A percentile compares a stretch with the other conserved stretches of the same genome.
Conservation (phyloP, 305 asterid genomes). For the Solanum aculeatissimum region DNA sequence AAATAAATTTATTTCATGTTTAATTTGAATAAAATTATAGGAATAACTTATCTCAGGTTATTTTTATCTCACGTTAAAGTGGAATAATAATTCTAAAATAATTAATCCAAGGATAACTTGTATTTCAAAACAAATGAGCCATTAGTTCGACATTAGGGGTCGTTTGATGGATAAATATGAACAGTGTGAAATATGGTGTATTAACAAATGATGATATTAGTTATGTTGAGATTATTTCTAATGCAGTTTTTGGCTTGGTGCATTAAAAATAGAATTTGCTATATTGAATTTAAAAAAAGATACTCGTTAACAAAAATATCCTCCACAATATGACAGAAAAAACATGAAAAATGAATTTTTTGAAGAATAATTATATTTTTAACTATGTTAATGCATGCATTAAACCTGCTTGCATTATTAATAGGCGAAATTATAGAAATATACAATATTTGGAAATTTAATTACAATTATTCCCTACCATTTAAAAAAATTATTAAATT, state of each 20-base stretch:
- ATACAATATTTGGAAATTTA: too few species aligned
- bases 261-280: background rate
- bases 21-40: too few species aligned
- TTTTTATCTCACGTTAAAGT: too few species aligned
- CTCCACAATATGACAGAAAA: background rate
- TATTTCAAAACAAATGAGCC: background rate
- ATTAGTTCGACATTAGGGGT: background rate
- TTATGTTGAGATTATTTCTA: background rate
- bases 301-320: background rate
- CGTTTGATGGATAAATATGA: too few species aligned
- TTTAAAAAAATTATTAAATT: too few species aligned
- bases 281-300: background rate
- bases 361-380: background rate
- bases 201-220: background rate
- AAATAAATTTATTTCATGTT: too few species aligned
- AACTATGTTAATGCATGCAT: background rate
- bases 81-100: too few species aligned
- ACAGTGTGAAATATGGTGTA: background rate
- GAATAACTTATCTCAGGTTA: too few species aligned
- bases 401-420: too few species aligned
- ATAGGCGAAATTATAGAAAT: too few species aligned
- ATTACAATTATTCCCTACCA: too few species aligned
- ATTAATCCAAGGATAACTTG: background rate
- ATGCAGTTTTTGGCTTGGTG: fast-evolving
- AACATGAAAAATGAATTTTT: fast-evolving